Evolutionary conservation across 2,329 filamentous ascomycete species (phyloP), one percentile per base, ranked within the genome.

Genomic region (Metarhizium sp.): DNA sequence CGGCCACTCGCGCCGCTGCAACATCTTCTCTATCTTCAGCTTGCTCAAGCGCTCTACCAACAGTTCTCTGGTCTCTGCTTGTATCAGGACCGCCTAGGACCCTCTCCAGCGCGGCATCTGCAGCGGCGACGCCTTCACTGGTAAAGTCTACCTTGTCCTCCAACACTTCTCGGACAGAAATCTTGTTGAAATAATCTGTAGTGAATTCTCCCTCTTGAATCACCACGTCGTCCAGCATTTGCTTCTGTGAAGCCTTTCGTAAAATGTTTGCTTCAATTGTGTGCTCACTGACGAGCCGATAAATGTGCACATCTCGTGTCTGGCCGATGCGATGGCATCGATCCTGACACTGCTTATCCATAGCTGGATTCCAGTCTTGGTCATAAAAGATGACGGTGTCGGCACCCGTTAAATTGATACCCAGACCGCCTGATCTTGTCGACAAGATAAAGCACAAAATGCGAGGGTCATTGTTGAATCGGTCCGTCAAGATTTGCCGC

Each of bases 341-440:
- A 69, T 99, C 95, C 73, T 99, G 95, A 65, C 94, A 99, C 71
- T 99, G 94, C 71, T 96, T 96, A 75, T 99, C 94, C 94, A 99
- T 99, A 52, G 95, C 94, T 0, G 94, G 94, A 65, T 99, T 99
- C 95, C 95, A 99, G 69, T 99, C 94, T 57, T 97, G 85, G 66
- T 99, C 94, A 72, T 97, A 99, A 71, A 99, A 99, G 61, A 99
- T 96, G 64, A 99, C 94, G 0, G 92, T 96, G 69, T 97, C 94
- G 5, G 94, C 94, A 51, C 94, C 94, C 0, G 92, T 97, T 47
- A 99, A 78, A 64, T 99, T 99, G 75, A 99, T 95, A 56, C 94
- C 94, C 1, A 99, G 78, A 55, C 94, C 94, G 61, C 94, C 94
- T 0, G 94, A 96, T 56, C 94, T 85, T 51, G 91, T 96, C 0